These are phyloP conservation scores for Endothia cerciana DNA, from an alignment of 2,329 filamentous ascomycete genomes.

Conservation along the genomic window DNA sequence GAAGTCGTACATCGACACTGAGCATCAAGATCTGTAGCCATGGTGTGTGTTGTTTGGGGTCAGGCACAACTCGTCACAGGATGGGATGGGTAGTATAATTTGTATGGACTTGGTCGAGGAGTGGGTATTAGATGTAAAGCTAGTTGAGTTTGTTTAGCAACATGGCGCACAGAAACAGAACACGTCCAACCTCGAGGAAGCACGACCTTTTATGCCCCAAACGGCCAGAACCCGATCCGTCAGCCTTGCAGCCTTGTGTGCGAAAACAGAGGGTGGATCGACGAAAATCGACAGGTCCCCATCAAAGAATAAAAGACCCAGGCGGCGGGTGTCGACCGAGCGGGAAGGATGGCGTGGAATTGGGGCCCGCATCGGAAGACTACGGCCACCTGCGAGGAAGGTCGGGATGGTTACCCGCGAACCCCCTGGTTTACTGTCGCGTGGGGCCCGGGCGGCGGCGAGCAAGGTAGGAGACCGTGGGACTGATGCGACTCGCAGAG, in stretches of 20 bases:
- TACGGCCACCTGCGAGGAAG: slow-evolving; percentile 12
- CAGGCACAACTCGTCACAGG: neutral
- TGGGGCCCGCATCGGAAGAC: slow-evolving; percentile 28
- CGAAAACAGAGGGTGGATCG: neutral
- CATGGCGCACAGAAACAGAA: neutral
- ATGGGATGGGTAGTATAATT: neutral
- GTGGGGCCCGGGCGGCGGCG: neutral
- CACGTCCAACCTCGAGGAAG: slow-evolving; percentile 15
- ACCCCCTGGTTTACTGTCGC: neutral
- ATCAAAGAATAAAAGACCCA: slow-evolving; percentile 5
- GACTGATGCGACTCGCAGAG: neutral
- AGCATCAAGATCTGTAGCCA: slow-evolving; percentile 19
- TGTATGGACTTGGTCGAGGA: neutral
- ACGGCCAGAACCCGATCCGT: neutral
- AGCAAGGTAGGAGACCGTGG: neutral
- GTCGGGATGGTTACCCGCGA: neutral
- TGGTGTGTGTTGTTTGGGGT: slow-evolving; percentile 12
- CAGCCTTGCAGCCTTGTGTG: slow-evolving; percentile 34
- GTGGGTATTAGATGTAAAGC: neutral
- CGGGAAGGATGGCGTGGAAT: slow-evolving; percentile 23
- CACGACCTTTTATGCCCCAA: slow-evolving; percentile 19
- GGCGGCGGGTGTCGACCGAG: slow-evolving; percentile 23
- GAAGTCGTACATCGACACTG: slow-evolving; percentile 29
- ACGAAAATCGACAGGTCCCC: neutral
- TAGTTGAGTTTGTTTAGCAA: neutral